Base-by-base conservation (phyloP, 805 yeast genomes). In the Ogataea pignaliae region DNA sequence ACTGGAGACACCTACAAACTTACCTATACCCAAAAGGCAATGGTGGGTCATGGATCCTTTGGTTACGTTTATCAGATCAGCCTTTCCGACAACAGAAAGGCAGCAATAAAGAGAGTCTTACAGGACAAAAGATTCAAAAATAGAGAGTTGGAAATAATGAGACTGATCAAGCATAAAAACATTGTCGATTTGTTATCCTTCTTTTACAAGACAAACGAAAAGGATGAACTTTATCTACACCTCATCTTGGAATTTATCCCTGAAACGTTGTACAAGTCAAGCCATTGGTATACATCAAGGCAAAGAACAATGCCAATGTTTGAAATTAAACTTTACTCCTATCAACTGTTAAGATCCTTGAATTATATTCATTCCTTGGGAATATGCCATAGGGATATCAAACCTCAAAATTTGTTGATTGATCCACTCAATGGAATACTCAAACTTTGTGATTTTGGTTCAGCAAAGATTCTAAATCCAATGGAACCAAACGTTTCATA, bases 1-100 rank as follows among this genome's bases (percentile, higher is more conserved):
- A 78, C 83, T 9, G 88, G 85, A 43, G 80, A 79, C 50, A 57
- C 70, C 29, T 70, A 72, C 40, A 75, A 78, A 41, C 76, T 91
- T 44, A 79, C 82, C 39, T 88, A 87, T 68, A 84, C 90, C 14
- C 88, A 84, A 56, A 78, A 87, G 34, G 85, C 87, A 53, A 89
- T 90, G 75, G 93, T 91, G 35, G 99, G 99, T n/a, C 95, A 88
- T 65, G 99, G 99, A 10, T 90, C 98, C n/a, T 93, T 93, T 69
- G 99, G 99, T 2, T 90, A 89, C 30, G 99, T 93, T n/a, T 89
- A 88, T 62, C 93, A 88, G 54, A 88, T 96, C 7, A 81, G 78
- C 46, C 60, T 78, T 48, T 89, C 91, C 14, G 74, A 85, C 17
- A 81, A 85, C 47, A 86, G 83, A 55, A 76, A 81, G 35, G 95